Conservation (phyloP, 2,329 filamentous ascomycete genomes). For the Apiospora hydei region DNA sequence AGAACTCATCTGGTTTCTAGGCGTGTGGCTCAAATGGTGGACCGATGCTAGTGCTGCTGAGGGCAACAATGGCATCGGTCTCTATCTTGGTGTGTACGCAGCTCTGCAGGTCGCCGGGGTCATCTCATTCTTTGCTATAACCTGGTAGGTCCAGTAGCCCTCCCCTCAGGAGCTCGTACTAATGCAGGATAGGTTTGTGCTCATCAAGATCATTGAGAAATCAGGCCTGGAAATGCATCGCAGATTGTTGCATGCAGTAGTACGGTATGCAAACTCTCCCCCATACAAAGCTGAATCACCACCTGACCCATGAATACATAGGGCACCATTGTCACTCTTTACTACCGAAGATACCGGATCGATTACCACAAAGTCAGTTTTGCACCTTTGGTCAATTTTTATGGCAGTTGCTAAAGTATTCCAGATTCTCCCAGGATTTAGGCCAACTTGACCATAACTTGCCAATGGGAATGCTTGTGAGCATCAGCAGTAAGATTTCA, state of each 20-base stretch:
- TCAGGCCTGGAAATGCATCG: conserved; percentile 20
- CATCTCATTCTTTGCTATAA: conserved; percentile 34
- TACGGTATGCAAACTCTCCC: not conserved
- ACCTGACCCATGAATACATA: not conserved
- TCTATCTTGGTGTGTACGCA: conserved; percentile 47
- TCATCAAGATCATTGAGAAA: conserved; percentile 21
- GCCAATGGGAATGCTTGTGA: conserved; percentile 24
- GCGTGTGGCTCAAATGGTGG: conserved; percentile 58
- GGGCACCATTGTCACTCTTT: conserved; percentile 18
- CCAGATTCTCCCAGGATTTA: conserved; percentile 24
- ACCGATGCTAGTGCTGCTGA: conserved; percentile 48
- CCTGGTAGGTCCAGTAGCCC: conserved; percentile 32
- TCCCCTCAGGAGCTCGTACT: not conserved
- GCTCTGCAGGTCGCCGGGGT: conserved; percentile 36
- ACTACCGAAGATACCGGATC: conserved; percentile 22
- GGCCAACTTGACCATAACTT: conserved; percentile 20
- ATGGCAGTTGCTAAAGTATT: not conserved
- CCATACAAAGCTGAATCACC: too few species aligned
- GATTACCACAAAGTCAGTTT: conserved; percentile 21
- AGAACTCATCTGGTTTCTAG: conserved; percentile 31
- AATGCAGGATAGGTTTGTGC: not conserved
- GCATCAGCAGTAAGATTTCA: conserved; percentile 18
- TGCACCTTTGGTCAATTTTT: not conserved
- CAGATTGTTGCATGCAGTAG: conserved; percentile 5
- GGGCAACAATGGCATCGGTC: conserved; percentile 46